These are phyloP conservation scores for Malus asiatica DNA, from an alignment of 306 rosid species.

Conservation along the genomic window DNA sequence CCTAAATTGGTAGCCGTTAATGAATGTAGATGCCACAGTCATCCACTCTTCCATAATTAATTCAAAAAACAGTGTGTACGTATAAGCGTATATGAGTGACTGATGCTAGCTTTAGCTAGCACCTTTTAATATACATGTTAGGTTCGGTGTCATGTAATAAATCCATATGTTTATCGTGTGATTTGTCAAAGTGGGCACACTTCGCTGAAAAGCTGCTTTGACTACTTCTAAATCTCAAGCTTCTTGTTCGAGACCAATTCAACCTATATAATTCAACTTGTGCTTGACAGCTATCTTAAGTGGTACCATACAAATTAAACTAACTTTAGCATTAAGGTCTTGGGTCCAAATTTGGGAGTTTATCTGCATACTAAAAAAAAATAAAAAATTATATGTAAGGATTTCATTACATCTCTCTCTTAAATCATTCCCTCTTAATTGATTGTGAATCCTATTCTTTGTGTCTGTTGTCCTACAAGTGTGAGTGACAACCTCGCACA, in stretches of 20 bases:
- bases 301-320: neutral
- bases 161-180: neutral
- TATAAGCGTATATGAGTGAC: neutral
- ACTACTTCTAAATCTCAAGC: constrained; percentile 12
- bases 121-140: neutral
- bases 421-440: too few species aligned
- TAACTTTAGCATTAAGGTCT: neutral
- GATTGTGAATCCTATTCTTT: too few species aligned
- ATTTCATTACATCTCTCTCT: too few species aligned
- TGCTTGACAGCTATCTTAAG: neutral
- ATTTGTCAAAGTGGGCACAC: neutral
- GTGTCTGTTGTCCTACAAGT: too few species aligned
- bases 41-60: neutral
- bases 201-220: constrained; percentile 20
- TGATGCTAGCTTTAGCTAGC: neutral
- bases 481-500: too few species aligned
- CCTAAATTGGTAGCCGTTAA: neutral
- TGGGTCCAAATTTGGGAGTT: neutral
- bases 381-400: too few species aligned
- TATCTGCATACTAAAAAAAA: too few species aligned
- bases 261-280: neutral
- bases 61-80: neutral
- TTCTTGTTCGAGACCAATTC: constrained; percentile 4
- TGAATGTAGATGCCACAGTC: neutral
- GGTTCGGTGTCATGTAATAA: neutral